A percentile compares a stretch with the other conserved stretches of the same genome.
These are phyloP conservation scores for Wallacemonas collosoma DNA, from an alignment of 208 protist species.

Conservation along the genomic window DNA sequence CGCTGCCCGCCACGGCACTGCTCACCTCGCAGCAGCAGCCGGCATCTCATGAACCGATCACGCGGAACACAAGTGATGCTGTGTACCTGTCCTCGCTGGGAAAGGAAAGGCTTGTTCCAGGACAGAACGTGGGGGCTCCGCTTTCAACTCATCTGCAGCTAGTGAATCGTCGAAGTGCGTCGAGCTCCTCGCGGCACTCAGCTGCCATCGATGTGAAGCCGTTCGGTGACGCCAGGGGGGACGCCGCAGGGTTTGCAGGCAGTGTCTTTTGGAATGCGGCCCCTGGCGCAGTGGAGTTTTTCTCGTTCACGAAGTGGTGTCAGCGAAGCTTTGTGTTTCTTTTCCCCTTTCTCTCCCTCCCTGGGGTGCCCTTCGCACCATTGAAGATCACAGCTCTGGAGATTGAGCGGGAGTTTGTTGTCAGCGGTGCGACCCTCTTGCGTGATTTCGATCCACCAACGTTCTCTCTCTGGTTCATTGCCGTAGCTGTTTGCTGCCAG, in stretches of 20 bases:
- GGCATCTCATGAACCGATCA: slow-evolving; percentile 9
- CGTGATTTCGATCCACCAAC: slow-evolving; percentile 64
- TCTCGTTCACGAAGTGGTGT: slow-evolving; percentile 39
- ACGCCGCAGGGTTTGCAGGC: slow-evolving; percentile 27
- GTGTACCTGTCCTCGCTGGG: background rate
- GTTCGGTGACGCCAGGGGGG: background rate
- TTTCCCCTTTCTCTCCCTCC: slow-evolving; percentile 77
- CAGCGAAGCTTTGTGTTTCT: slow-evolving; percentile 56
- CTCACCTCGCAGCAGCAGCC: slow-evolving; percentile 12
- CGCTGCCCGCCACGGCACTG: slow-evolving; percentile 4
- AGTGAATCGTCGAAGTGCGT: background rate
- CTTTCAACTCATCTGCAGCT: background rate
- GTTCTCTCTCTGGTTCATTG: slow-evolving; percentile 42
- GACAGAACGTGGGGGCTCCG: too few species aligned
- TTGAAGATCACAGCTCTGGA: slow-evolving; percentile 55
- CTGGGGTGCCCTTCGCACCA: slow-evolving; percentile 49
- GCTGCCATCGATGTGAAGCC: slow-evolving; percentile 5
- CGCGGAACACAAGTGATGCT: background rate
- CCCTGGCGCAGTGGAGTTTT: slow-evolving; percentile 53
- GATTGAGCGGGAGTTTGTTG: slow-evolving; percentile 82
- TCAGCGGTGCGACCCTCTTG: slow-evolving; percentile 73
- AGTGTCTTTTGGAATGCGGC: slow-evolving; percentile 56
- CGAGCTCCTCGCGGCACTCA: background rate
- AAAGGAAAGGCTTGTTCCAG: too few species aligned
- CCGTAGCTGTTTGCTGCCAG: slow-evolving; percentile 49